phyloP scores from a whole-genome alignment of 2,329 filamentous ascomycete genomes.

The Arthrobotrys megalospora region DNA sequence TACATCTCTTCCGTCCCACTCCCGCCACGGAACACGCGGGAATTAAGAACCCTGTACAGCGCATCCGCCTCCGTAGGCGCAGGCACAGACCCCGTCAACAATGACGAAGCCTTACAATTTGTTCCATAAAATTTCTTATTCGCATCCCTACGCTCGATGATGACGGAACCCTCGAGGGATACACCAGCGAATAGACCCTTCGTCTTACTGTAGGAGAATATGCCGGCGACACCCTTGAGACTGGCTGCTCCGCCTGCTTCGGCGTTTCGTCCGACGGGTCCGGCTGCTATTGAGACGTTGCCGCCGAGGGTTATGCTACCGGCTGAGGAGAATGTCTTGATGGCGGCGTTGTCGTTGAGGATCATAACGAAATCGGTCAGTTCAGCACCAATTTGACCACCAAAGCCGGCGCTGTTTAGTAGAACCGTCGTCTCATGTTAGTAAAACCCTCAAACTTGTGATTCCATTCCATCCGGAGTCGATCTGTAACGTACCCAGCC shows the following conservation, averaged over 20 bases:
- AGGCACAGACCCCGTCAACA: conserved; percentile 83
- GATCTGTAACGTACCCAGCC: conserved; percentile 69
- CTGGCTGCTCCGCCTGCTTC: conserved; percentile 96
- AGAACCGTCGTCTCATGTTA: conserved; percentile 29
- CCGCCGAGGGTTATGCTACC: conserved; percentile 93
- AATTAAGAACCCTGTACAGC: conserved; percentile 83
- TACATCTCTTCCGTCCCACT: conserved; percentile 78
- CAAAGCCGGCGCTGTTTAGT: conserved; percentile 77
- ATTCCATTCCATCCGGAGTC: conserved; percentile 6
- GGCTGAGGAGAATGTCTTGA: conserved; percentile 92
- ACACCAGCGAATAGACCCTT: conserved; percentile 98
- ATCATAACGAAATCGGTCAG: conserved; percentile 98
- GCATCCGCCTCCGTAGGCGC: conserved; percentile 86
- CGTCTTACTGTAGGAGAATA: conserved; percentile 98
- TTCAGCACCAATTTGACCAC: conserved; percentile 89
- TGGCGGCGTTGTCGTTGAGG: conserved; percentile 89
- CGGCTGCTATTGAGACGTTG: conserved; percentile 95
- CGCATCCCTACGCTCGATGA: conserved; percentile 94
- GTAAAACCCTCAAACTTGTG: background rate
- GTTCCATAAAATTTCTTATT: conserved; percentile 96
- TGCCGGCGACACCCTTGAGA: conserved; percentile 86
- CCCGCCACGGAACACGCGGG: conserved; percentile 83
- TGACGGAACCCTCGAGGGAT: conserved; percentile 89
- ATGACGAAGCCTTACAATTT: conserved; percentile 78
- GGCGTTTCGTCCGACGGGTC: conserved; percentile 92